Conservation (phyloP, 1,139 yeast genomes). For the Geotrichum fermentans region DNA sequence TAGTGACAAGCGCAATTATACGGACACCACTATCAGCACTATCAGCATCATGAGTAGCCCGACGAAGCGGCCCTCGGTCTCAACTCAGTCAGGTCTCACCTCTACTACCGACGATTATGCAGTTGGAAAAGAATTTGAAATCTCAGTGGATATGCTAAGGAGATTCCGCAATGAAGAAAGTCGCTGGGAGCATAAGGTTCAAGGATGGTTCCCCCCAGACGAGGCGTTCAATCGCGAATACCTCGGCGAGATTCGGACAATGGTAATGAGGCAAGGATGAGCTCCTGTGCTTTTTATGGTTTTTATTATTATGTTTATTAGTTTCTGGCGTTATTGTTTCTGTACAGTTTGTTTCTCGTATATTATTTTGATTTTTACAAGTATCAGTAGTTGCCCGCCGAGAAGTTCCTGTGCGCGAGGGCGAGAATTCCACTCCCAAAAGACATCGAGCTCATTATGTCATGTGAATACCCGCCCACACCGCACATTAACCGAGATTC, state of each 20-base stretch:
- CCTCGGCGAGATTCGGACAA: slow-evolving; percentile 51
- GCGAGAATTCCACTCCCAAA: too few relatives aligned
- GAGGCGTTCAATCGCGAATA: slow-evolving; percentile 42
- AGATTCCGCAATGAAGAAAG: slow-evolving; percentile 49
- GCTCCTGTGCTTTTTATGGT: neutral
- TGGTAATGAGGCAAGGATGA: slow-evolving; percentile 40
- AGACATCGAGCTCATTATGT: too few relatives aligned
- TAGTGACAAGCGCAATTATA: slow-evolving; percentile 12
- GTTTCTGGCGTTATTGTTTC: neutral
- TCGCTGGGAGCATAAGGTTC: slow-evolving; percentile 46
- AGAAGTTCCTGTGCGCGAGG: too few relatives aligned
- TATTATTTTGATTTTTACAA: too few relatives aligned
- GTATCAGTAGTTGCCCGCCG: too few relatives aligned
- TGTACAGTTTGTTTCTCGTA: neutral
- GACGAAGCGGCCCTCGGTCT: slow-evolving; percentile 2
- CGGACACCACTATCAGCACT: slow-evolving; percentile 20
- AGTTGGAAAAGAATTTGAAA: slow-evolving; percentile 43
- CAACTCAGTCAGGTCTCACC: slow-evolving; percentile 3
- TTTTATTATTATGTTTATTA: neutral
- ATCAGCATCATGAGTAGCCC: slow-evolving; percentile 19
- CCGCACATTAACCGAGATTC: too few relatives aligned
- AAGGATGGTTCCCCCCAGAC: slow-evolving; percentile 50
- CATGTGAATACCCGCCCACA: too few relatives aligned
- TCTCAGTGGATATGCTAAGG: slow-evolving; percentile 42
- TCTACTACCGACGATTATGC: slow-evolving; percentile 25